Conservation (phyloP, 352 stramenopile genomes). For the Phytopythium cucurbitacearum region DNA sequence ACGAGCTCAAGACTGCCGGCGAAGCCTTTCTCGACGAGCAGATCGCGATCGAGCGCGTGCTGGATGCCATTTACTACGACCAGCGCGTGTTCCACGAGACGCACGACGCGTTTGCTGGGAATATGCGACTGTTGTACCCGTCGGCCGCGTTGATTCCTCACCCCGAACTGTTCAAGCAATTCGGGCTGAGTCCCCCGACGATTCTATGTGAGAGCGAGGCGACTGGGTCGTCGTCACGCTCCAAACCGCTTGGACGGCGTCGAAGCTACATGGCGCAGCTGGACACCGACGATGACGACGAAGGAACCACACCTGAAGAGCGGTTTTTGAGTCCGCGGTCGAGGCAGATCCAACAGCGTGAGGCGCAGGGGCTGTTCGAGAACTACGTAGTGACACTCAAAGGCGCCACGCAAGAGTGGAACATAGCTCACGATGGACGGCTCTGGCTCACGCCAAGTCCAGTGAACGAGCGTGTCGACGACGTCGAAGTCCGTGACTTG, state of each 20-base stretch:
- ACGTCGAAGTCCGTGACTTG: neutral
- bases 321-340: conserved; percentile 15
- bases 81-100: conserved; percentile 42
- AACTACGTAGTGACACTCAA: conserved; percentile 31
- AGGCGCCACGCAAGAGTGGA: conserved; percentile 41
- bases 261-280: conserved; percentile 17
- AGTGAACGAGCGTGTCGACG: neutral
- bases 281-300: conserved; percentile 21
- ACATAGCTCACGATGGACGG: conserved; percentile 36
- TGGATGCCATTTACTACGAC: conserved; percentile 69
- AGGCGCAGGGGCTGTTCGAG: conserved; percentile 18
- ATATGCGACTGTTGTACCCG: conserved; percentile 35
- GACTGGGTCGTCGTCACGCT: neutral
- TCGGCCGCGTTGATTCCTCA: conserved; percentile 18
- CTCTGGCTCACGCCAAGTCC: conserved; percentile 16
- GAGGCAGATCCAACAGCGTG: conserved; percentile 13
- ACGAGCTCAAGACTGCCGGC: conserved; percentile 29
- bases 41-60: conserved; percentile 49
- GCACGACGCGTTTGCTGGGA: conserved; percentile 38
- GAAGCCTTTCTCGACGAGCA: conserved; percentile 38
- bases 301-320: conserved; percentile 1
- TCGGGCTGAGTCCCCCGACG: conserved; percentile 25
- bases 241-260: conserved; percentile 3
- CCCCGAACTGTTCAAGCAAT: conserved; percentile 20
- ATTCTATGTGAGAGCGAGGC: conserved; percentile 10